A percentile compares a stretch with the other conserved stretches of the same genome.
Evolutionary conservation across 2,329 filamentous ascomycete species (phyloP).

Genomic region (Pyrenochaeta sp.): DNA sequence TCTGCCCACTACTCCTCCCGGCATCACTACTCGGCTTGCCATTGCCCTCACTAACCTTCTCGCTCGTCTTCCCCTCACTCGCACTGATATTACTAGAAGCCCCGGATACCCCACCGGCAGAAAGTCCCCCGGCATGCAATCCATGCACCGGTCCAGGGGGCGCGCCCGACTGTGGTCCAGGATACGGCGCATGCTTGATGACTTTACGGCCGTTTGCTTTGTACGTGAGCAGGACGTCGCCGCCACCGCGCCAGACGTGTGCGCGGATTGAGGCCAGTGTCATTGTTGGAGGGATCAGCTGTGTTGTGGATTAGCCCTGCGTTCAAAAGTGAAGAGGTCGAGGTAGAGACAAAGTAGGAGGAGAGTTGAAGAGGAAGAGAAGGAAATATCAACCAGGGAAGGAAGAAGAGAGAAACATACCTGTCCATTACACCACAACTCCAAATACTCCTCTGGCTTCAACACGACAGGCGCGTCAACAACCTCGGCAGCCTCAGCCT

Average conservation of each 20-base stretch:
- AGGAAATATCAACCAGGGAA: constrained; percentile 22
- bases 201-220: constrained; percentile 87
- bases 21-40: constrained; percentile 44
- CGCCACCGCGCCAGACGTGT: constrained; percentile 94
- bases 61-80: too few relatives aligned
- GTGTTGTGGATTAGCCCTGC: constrained; percentile 1
- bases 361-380: neutral
- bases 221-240: constrained; percentile 89
- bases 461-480: too few relatives aligned
- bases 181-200: constrained; percentile 44
- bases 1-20: constrained; percentile 31
- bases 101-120: too few relatives aligned
- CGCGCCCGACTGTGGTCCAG: constrained; percentile 21
- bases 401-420: constrained; percentile 64
- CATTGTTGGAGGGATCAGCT: constrained; percentile 79
- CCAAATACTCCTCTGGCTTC: constrained; percentile 89
- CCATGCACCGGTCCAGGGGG: constrained; percentile 12
- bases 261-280: constrained; percentile 91
- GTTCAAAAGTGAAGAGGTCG: neutral
- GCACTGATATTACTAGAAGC: too few relatives aligned
- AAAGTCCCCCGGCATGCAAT: constrained; percentile 3
- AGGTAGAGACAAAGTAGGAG: too few relatives aligned
- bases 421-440: constrained; percentile 93
- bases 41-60: too few relatives aligned
- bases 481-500: too few relatives aligned